Base-by-base conservation (phyloP, 1,284 basidiomycete genomes). In the Xerocomus minutiporus region DNA sequence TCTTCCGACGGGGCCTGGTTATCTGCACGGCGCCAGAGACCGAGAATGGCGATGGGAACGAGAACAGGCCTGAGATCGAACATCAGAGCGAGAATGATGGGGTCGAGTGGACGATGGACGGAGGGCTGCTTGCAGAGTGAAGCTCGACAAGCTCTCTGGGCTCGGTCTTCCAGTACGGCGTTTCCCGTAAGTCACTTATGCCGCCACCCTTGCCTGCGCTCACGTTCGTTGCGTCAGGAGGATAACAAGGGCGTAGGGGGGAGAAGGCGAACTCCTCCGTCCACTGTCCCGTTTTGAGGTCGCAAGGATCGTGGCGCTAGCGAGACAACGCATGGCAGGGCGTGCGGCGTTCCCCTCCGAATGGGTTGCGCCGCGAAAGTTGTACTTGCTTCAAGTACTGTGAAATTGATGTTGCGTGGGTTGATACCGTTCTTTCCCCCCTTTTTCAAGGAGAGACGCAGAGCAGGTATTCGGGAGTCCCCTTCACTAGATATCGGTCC, bases 401-500 rank as follows among this genome's bases (percentile, higher is more conserved):
- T n/a, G n/a, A n/a, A n/a, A n/a, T n/a, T n/a, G n/a, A n/a, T n/a
- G n/a, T n/a, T n/a, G n/a, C 55, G 8, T 12, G 13, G 0, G 26
- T 46, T n/a, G 5, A 39, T n/a, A 9, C 5, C 6, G 17, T 17
- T 20, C 20, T 20, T 20, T 20, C 20, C 20, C 2, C 20, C 2
- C 2, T 32, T n/a, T 31, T 31, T 6, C 15, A 35, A 77, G 77
- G 73, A 77, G 61, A 73, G 70, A 56, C 63, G 69, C 20, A 65
- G 59, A 46, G 65, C 62, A 13, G 60, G 59, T 36, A 51, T 72
- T 28, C 48, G 38, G 20, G 54, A 49, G 2, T 42, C 52, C 0
- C 38, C 31, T n/a, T 46, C 28, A 20, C 12, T 44, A 2, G 25
- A 50, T 11, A 8, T 52, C n/a, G n/a, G n/a, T n/a, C n/a, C n/a